Percentiles rank a stretch among this genome's conserved stretches.
Conservation (phyloP, 1,284 basidiomycete species). For the Ganoderma lingzhi region DNA sequence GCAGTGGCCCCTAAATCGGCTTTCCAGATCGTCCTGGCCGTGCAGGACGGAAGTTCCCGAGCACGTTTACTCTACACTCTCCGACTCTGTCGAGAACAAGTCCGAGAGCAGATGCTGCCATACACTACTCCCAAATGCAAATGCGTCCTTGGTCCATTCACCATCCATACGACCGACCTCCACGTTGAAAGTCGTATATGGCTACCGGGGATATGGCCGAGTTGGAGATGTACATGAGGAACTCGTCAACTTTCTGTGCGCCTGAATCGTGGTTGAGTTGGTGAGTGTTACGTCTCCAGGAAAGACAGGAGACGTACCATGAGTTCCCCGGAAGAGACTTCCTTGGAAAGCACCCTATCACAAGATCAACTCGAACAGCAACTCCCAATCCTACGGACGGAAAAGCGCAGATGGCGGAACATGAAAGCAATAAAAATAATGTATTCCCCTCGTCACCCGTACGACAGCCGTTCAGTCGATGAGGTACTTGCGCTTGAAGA, state of each 20-base stretch:
- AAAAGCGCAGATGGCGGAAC: background rate
- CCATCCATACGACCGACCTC: background rate
- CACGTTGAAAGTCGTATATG: background rate
- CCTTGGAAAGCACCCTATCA: background rate
- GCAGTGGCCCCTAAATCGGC: background rate
- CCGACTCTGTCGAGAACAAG: background rate
- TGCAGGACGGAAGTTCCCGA: background rate
- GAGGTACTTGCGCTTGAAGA: slow-evolving; percentile 97
- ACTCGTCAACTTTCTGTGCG: background rate
- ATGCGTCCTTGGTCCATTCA: background rate
- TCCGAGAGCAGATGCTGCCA: background rate
- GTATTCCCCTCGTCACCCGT: slow-evolving; percentile 10
- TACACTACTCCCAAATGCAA: background rate
- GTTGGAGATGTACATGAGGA: background rate
- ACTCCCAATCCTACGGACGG: background rate
- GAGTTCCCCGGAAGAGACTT: background rate
- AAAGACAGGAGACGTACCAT: background rate
- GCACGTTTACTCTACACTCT: background rate
- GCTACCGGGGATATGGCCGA: background rate
- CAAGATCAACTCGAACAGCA: background rate
- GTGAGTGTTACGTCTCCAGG: background rate
- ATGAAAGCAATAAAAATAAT: slow-evolving; percentile 19
- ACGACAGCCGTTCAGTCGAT: slow-evolving; percentile 70
- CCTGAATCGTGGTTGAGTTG: background rate
- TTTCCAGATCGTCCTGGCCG: background rate